Evolutionary conservation across 2,329 filamentous ascomycete genomes (phyloP).

Genomic region (Aspergillus amoenus): DNA sequence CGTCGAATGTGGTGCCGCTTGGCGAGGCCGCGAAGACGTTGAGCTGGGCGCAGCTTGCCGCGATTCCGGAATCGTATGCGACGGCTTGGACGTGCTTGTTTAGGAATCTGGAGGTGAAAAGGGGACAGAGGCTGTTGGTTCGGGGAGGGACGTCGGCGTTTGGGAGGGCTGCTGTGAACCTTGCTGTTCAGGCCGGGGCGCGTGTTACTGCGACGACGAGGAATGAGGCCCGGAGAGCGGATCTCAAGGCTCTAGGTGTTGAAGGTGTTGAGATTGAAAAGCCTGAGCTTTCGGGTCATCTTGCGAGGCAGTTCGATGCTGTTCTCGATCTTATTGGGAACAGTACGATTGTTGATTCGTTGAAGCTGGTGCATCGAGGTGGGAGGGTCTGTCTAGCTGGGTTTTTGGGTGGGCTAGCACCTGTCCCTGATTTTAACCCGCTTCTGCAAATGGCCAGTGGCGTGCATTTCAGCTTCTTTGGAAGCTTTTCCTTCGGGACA

Average conservation of each 20-base stretch:
- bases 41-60: slow-evolving; percentile 41
- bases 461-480: slow-evolving; percentile 49
- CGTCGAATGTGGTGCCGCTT: slow-evolving; percentile 30
- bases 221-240: slow-evolving; percentile 26
- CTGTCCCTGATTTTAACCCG: slow-evolving; percentile 44
- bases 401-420: slow-evolving; percentile 43
- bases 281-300: not conserved
- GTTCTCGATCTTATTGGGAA: slow-evolving; percentile 44
- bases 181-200: slow-evolving; percentile 37
- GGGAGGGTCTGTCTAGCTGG: slow-evolving; percentile 41
- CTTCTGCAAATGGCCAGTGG: slow-evolving; percentile 47
- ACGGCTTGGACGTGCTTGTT: slow-evolving; percentile 44
- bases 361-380: slow-evolving; percentile 34
- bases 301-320: slow-evolving; percentile 31
- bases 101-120: slow-evolving; percentile 34
- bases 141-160: slow-evolving; percentile 44
- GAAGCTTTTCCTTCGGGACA: slow-evolving; percentile 15
- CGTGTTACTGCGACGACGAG: slow-evolving; percentile 43
- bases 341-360: slow-evolving; percentile 39
- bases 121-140: slow-evolving; percentile 39
- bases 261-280: slow-evolving; percentile 26
- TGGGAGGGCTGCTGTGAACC: slow-evolving; percentile 41
- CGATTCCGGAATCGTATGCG: slow-evolving; percentile 42
- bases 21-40: slow-evolving; percentile 17
- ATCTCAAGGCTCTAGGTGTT: slow-evolving; percentile 31